Percentiles rank a stretch among this genome's conserved stretches.
These are phyloP conservation scores for Fusarium decemcellulare DNA, from an alignment of 2,329 filamentous ascomycete genomes.

Conservation along the genomic window DNA sequence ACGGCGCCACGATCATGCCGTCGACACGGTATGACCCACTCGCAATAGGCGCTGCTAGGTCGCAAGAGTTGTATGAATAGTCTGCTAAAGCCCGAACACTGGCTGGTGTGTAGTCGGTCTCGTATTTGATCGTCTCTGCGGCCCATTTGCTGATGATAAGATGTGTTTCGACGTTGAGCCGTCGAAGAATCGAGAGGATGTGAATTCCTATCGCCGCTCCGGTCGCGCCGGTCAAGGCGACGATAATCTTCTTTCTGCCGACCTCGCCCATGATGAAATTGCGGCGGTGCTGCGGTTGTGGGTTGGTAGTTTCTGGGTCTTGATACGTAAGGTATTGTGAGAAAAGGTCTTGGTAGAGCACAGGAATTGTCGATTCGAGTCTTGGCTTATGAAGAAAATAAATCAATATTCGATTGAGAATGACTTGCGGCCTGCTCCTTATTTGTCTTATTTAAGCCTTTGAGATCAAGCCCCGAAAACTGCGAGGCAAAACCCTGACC, in stretches of 20 bases:
- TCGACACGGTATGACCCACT: slow-evolving; percentile 45
- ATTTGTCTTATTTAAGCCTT: too few species aligned
- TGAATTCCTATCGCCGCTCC: slow-evolving; percentile 34
- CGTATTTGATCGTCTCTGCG: slow-evolving; percentile 36
- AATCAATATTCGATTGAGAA: too few species aligned
- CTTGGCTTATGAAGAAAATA: too few species aligned
- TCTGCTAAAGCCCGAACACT: slow-evolving; percentile 30
- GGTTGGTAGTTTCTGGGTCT: too few species aligned
- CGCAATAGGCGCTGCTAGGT: slow-evolving; percentile 35
- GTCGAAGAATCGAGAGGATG: slow-evolving; percentile 25
- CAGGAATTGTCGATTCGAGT: too few species aligned
- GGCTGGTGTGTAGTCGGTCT: slow-evolving; percentile 32
- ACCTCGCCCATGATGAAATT: slow-evolving; percentile 47
- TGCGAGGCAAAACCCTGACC: too few species aligned
- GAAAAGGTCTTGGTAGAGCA: too few species aligned
- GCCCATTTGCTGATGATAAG: slow-evolving; percentile 41
- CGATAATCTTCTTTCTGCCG: slow-evolving; percentile 28
- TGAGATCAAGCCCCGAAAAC: too few species aligned
- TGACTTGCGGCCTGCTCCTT: too few species aligned
- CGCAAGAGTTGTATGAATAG: slow-evolving; percentile 31
- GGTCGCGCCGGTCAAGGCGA: slow-evolving; percentile 40
- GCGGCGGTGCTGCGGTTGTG: too few species aligned
- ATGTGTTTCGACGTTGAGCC: slow-evolving; percentile 36
- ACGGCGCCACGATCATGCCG: slow-evolving; percentile 65
- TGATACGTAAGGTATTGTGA: too few species aligned